phyloP scores from a whole-genome alignment of 495 filamentous ascomycete species.

The Xylaria scruposa region DNA sequence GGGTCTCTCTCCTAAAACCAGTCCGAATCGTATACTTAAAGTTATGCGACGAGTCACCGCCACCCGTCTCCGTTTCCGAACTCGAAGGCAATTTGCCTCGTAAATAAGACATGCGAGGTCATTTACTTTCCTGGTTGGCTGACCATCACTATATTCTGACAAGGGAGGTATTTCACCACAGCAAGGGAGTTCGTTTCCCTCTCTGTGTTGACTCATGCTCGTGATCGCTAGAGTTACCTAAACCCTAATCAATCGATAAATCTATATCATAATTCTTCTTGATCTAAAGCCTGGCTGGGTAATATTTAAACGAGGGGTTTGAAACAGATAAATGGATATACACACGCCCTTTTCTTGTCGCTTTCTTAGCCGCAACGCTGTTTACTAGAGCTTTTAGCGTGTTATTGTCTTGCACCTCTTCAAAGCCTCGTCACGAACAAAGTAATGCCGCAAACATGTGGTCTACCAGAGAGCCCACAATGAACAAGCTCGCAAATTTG shows the following conservation, averaged over 20 bases:
- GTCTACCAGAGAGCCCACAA: slow-evolving; percentile 5
- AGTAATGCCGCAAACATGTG: slow-evolving; percentile 8
- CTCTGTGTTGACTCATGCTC: not conserved
- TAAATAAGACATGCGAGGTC: not conserved
- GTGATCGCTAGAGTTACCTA: not conserved
- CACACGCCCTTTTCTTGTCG: not conserved
- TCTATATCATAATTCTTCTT: not conserved
- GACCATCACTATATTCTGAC: not conserved
- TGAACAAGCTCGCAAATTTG: slow-evolving; percentile 7
- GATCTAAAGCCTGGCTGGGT: not conserved
- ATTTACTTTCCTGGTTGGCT: not conserved
- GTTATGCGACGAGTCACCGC: slow-evolving; percentile 11
- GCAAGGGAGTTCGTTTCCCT: not conserved
- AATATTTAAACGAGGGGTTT: not conserved
- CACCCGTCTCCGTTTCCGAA: not conserved
- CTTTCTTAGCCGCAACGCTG: not conserved
- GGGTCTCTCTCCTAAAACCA: not conserved
- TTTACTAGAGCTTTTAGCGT: not conserved
- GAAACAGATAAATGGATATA: not conserved
- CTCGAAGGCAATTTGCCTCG: not conserved
- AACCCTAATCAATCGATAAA: not conserved
- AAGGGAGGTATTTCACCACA: not conserved
- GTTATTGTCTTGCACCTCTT: not conserved
- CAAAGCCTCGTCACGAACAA: not conserved
- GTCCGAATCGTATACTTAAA: not conserved